Evolutionary conservation across 2,329 filamentous ascomycete genomes (phyloP), one percentile per base, ranked within the genome.

Genomic region (Atkinsonella hypoxylon): DNA sequence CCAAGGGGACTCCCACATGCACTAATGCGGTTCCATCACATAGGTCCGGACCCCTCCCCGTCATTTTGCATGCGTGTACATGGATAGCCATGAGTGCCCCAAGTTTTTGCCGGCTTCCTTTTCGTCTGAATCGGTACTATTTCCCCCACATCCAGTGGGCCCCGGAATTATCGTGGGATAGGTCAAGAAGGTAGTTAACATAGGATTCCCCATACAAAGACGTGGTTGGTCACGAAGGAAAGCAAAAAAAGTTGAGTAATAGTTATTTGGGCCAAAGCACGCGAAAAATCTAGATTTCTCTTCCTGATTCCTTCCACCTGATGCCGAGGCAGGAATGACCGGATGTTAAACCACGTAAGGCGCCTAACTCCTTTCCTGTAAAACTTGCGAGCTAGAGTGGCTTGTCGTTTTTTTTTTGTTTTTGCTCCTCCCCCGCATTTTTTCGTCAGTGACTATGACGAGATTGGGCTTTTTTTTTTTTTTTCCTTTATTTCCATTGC

Each of bases 11-110:
- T 45, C 22, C 42, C 22, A 31, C 42, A 38, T 34, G 18, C 45
- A 47, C 45, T 9, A 47, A 32, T 40, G 45, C 26, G 45, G 45
- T 47, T 47, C 26, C 45, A 47, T n/a, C 11, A 47, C 45, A 47
- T 26, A 26, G 34, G 36, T 8, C 26, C 26, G 7, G 3, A 3
- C 26, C 26, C 26, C 26, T 5, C 26, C 26, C 26, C 26, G 26
- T 26, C 26, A 26, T 26, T 5, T 8, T 26, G 26, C 26, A 26
- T 26, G 26, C 7, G 1, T 26, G 26, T 26, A n/a, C n/a, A 26
- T 26, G 26, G 5, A 26, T 6, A 17, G 9, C 2, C 4, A 41
- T 41, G 2, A 41, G 6, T 17, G 34, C 17, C 17, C 45, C 11
- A 40, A 15, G 5, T 8, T 5, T 34, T 40, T 47, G 45, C 31